Evolutionary conservation across 768 basidiomycete genomes (phyloP).

Genomic region (Harrya chromipes): DNA sequence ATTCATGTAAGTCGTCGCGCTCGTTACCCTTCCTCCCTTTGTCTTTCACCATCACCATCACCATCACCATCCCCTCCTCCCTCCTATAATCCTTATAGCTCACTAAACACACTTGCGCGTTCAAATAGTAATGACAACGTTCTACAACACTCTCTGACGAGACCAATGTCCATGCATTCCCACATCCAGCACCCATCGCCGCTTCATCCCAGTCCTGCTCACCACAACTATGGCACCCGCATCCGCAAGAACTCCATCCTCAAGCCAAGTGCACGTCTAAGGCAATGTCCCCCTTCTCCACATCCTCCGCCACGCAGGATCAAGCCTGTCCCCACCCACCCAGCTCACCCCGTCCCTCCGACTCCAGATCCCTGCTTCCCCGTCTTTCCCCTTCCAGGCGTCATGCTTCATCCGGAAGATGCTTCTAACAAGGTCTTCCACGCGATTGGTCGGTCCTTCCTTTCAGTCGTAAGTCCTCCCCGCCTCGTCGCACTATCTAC

Average conservation of each 20-base stretch:
- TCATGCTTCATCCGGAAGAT: conserved; percentile 74
- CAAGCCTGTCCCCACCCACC: conserved; percentile 29
- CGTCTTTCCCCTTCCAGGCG: conserved; percentile 57
- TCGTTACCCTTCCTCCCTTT: conserved; percentile 25
- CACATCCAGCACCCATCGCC: conserved; percentile 10
- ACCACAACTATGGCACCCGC: conserved; percentile 51
- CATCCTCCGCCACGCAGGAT: conserved; percentile 33
- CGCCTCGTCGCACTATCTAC: conserved; percentile 6
- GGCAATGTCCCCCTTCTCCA: conserved; percentile 40
- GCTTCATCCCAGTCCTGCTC: conserved; percentile 10
- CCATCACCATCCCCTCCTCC: conserved; percentile 23
- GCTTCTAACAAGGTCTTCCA: conserved; percentile 68
- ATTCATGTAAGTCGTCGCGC: conserved; percentile 23
- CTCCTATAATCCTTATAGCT: conserved; percentile 27
- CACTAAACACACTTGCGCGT: conserved; percentile 16
- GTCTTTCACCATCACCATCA: conserved; percentile 30
- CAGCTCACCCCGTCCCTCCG: conserved; percentile 17
- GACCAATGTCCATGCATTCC: background rate
- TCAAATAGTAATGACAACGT: conserved; percentile 19
- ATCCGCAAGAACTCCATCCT: conserved; percentile 51
- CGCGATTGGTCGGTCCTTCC: conserved; percentile 68
- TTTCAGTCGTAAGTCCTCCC: conserved; percentile 59
- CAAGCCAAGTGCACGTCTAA: conserved; percentile 50
- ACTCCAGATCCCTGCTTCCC: conserved; percentile 27
- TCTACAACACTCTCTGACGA: conserved; percentile 10